Evolutionary conservation across 2,329 filamentous ascomycete genomes (phyloP).

Genomic region (Proliferodiscus dingleyae): DNA sequence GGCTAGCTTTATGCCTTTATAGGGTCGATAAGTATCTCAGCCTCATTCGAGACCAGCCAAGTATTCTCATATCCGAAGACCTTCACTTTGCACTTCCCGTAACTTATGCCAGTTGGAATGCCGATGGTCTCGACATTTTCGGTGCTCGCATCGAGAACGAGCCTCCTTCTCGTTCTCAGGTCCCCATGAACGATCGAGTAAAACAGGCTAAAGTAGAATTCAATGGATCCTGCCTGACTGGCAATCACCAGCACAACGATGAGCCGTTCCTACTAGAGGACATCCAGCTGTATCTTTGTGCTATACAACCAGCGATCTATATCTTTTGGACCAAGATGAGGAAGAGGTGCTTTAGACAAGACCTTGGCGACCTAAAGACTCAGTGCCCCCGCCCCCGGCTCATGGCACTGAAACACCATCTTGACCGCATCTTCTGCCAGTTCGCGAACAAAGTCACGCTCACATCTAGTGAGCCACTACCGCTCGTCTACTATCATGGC

Average conservation of each 20-base stretch:
- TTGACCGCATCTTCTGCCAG: conserved; percentile 15
- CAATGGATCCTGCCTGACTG: too few relatives aligned
- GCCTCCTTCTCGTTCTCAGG: conserved; percentile 28
- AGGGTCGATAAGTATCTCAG: conserved; percentile 38
- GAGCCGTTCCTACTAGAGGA: conserved; percentile 22
- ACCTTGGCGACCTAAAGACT: neutral
- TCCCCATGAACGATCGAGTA: conserved; percentile 16
- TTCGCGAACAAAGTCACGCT: neutral
- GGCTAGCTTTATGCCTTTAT: conserved; percentile 33
- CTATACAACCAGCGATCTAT: conserved; percentile 16
- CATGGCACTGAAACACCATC: conserved; percentile 13
- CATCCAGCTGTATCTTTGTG: conserved; percentile 23
- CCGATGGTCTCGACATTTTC: conserved; percentile 35
- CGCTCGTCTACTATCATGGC: conserved; percentile 21
- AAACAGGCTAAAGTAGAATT: neutral
- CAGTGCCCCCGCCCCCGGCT: conserved; percentile 7
- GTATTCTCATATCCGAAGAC: conserved; percentile 34
- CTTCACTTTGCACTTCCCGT: conserved; percentile 33
- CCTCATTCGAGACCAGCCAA: conserved; percentile 30
- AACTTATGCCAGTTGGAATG: conserved; percentile 36
- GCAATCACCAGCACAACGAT: neutral
- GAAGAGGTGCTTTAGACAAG: neutral
- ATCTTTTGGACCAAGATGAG: neutral
- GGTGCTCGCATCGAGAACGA: conserved; percentile 33
- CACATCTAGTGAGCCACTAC: conserved; percentile 8